These are phyloP conservation scores for Senecio squalidus DNA, from an alignment of 140 eudicot species.

Conservation along the genomic window DNA sequence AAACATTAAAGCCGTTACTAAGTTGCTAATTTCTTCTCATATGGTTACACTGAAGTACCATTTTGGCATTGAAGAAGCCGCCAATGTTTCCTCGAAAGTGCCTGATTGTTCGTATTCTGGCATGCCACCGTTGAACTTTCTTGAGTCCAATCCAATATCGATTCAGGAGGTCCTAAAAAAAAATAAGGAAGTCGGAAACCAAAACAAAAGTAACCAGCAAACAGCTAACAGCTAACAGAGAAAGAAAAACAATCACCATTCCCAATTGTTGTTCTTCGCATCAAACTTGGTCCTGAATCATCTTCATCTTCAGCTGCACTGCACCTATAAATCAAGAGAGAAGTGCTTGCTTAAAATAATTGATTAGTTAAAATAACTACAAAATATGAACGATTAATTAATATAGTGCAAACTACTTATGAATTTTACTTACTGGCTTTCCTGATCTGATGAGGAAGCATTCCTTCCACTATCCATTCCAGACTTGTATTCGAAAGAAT, in stretches of 20 bases:
- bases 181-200: background rate
- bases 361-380: background rate
- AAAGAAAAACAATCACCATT: slow-evolving; percentile 48
- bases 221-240: slow-evolving; percentile 1
- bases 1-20: slow-evolving; percentile 12
- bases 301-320: slow-evolving; percentile 99
- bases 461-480: slow-evolving; percentile 78
- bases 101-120: slow-evolving; percentile 76
- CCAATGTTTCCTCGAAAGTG: slow-evolving; percentile 93
- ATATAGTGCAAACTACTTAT: background rate
- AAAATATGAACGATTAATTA: background rate
- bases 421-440: slow-evolving; percentile 89
- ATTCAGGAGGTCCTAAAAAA: slow-evolving; percentile 86
- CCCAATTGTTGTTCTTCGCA: slow-evolving; percentile 94
- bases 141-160: slow-evolving; percentile 93
- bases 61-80: slow-evolving; percentile 99
- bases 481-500: slow-evolving; percentile 86
- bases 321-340: slow-evolving; percentile 38
- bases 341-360: background rate
- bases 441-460: slow-evolving; percentile 89
- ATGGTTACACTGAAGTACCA: slow-evolving; percentile 39
- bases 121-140: slow-evolving; percentile 76
- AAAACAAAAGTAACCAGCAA: background rate
- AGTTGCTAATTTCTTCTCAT: slow-evolving; percentile 2
- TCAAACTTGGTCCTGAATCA: slow-evolving; percentile 51